Percentiles rank a stretch among this genome's conserved stretches.
Conservation (phyloP, 2,329 filamentous ascomycete species). For the Alternaria arborescens region DNA sequence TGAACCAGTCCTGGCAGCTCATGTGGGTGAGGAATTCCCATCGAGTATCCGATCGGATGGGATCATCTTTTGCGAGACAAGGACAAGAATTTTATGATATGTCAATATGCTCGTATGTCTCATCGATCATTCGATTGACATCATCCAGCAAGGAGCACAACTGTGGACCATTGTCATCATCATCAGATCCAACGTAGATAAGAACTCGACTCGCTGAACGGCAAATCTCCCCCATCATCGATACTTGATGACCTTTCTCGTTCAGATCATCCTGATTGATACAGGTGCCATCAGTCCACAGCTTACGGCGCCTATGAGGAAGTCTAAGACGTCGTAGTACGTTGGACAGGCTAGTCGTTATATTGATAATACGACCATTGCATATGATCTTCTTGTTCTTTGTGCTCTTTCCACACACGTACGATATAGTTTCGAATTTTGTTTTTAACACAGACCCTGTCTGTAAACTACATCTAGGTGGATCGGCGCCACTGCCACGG, state of each 20-base stretch:
- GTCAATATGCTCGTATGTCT: not conserved
- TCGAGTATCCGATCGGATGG: not conserved
- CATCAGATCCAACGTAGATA: slow-evolving; percentile 16
- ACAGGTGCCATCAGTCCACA: slow-evolving; percentile 27
- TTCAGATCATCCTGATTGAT: slow-evolving; percentile 24
- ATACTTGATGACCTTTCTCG: slow-evolving; percentile 25
- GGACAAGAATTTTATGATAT: not conserved
- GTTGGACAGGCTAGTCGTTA: slow-evolving; percentile 15
- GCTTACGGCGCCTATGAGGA: slow-evolving; percentile 7
- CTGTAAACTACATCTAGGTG: slow-evolving; percentile 16
- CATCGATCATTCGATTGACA: slow-evolving; percentile 9
- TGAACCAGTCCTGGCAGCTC: slow-evolving; percentile 13
- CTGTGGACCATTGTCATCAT: slow-evolving; percentile 7
- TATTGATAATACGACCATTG: slow-evolving; percentile 4
- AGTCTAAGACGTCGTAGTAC: slow-evolving; percentile 16
- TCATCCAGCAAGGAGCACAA: slow-evolving; percentile 15
- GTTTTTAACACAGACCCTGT: slow-evolving; percentile 6
- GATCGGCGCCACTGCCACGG: slow-evolving; percentile 7
- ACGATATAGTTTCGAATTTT: slow-evolving; percentile 24
- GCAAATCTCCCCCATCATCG: slow-evolving; percentile 25
- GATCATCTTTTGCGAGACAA: not conserved
- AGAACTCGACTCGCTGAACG: slow-evolving; percentile 15
- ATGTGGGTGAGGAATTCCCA: slow-evolving; percentile 10
- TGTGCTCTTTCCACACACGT: slow-evolving; percentile 20
- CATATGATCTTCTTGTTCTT: slow-evolving; percentile 15